Conservation (phyloP, 1,284 basidiomycete species). For the Cutaneotrichosporon dermatis region DNA sequence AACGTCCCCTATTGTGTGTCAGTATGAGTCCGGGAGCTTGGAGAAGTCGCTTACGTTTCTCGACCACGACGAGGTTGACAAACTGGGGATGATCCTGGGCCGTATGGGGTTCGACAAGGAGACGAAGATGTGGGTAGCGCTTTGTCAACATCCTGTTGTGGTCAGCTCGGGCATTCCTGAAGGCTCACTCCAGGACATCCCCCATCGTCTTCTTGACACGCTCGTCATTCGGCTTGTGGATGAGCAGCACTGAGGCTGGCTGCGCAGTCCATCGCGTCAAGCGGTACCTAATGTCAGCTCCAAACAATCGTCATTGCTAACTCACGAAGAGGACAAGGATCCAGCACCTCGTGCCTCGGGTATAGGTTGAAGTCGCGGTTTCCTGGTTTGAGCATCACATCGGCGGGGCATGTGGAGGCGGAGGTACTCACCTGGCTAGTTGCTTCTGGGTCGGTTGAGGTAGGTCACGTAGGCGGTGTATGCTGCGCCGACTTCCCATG, state of each 20-base stretch:
- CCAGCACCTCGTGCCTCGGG: not conserved
- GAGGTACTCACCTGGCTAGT: conserved; percentile 18
- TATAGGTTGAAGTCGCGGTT: conserved; percentile 10
- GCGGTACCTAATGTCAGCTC: conserved; percentile 22
- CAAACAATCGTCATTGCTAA: not conserved
- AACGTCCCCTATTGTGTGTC: conserved; percentile 20
- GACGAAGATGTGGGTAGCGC: conserved; percentile 28
- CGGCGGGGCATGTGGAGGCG: conserved; percentile 13
- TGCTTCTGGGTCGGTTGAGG: conserved; percentile 20
- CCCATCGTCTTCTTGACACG: conserved; percentile 49
- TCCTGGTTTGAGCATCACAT: conserved; percentile 11
- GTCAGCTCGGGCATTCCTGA: conserved; percentile 37
- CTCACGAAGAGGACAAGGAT: not conserved
- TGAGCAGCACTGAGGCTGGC: conserved; percentile 50
- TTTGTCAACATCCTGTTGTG: conserved; percentile 26
- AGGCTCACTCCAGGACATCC: conserved; percentile 45
- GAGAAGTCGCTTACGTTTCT: conserved; percentile 15
- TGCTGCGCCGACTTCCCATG: conserved; percentile 3
- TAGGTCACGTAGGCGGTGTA: conserved; percentile 31
- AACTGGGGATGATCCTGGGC: conserved; percentile 36
- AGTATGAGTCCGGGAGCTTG: not conserved
- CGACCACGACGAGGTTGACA: conserved; percentile 31
- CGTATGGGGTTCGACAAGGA: conserved; percentile 43
- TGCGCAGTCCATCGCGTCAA: conserved; percentile 33
- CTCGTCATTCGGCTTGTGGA: conserved; percentile 53